Percentiles rank a stretch among this genome's conserved stretches.
Conservation (phyloP, 192 early-diverging fungal species). For the Dispira parvispora region DNA sequence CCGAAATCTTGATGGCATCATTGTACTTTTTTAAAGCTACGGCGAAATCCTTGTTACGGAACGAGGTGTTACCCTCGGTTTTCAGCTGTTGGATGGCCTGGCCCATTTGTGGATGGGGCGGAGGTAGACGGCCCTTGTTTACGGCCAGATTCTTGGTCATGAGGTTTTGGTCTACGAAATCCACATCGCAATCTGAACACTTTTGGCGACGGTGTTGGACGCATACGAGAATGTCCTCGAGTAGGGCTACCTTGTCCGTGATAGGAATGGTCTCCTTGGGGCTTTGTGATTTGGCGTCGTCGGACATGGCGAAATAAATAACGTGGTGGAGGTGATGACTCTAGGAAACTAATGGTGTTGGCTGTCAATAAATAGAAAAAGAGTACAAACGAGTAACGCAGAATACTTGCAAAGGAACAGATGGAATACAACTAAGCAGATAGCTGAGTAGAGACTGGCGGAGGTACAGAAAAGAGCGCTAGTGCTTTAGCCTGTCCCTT, state of each 20-base stretch:
- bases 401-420: no score
- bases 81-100: constrained; percentile 36
- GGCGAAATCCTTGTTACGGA: constrained; percentile 62
- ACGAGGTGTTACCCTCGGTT: constrained; percentile 74
- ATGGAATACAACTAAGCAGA: no score
- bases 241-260: constrained; percentile 8
- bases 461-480: no score
- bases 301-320: no score
- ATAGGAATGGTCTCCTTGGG: constrained; percentile 7
- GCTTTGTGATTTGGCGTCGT: no score
- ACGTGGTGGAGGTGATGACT: no score
- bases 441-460: no score
- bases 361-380: no score
- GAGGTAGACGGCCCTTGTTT: constrained; percentile 43
- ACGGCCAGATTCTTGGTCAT: constrained; percentile 41
- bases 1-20: constrained; percentile 66
- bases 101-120: constrained; percentile 41
- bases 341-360: no score
- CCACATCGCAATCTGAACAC: constrained; percentile 39
- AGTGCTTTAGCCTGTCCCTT: no score
- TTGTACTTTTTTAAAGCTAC: constrained; percentile 78
- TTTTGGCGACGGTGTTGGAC: constrained; percentile 38
- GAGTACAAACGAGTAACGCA: no score
- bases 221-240: constrained; percentile 43
- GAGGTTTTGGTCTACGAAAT: constrained; percentile 46